Conservation (phyloP, 2,329 filamentous ascomycete genomes). For the Ilyonectria destructans region DNA sequence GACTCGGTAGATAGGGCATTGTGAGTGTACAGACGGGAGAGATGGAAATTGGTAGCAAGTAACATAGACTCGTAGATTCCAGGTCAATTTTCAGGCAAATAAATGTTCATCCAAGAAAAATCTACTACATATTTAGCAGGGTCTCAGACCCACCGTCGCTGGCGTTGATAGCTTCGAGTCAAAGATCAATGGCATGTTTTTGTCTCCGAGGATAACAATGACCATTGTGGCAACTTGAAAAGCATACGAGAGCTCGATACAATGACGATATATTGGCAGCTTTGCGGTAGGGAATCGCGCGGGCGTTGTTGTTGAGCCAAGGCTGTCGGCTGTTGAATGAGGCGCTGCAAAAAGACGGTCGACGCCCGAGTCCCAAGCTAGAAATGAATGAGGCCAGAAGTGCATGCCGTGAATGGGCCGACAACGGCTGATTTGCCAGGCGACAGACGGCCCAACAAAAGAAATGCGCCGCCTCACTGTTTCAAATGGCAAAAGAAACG, state of each 20-base stretch:
- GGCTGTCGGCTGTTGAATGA: background rate
- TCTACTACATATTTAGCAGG: background rate
- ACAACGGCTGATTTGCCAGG: conserved; percentile 29
- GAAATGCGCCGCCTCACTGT: conserved; percentile 14
- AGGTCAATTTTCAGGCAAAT: background rate
- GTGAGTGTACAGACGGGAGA: background rate
- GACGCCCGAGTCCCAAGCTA: conserved; percentile 14
- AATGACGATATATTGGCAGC: background rate
- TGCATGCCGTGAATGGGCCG: conserved; percentile 37
- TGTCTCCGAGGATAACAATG: background rate
- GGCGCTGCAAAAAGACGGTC: conserved; percentile 7
- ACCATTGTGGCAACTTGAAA: background rate
- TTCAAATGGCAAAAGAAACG: background rate
- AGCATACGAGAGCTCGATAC: background rate
- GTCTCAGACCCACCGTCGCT: background rate
- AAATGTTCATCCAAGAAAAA: background rate
- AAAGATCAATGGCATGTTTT: background rate
- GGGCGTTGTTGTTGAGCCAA: conserved; percentile 1
- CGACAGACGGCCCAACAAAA: conserved; percentile 18
- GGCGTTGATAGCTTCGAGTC: background rate
- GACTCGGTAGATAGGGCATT: background rate
- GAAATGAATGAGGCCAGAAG: conserved; percentile 35
- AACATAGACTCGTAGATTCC: background rate
- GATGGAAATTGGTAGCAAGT: background rate
- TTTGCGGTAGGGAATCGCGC: background rate